Base-by-base conservation (phyloP, 1,284 basidiomycete species). In the Sanghuangporus weigelae region DNA sequence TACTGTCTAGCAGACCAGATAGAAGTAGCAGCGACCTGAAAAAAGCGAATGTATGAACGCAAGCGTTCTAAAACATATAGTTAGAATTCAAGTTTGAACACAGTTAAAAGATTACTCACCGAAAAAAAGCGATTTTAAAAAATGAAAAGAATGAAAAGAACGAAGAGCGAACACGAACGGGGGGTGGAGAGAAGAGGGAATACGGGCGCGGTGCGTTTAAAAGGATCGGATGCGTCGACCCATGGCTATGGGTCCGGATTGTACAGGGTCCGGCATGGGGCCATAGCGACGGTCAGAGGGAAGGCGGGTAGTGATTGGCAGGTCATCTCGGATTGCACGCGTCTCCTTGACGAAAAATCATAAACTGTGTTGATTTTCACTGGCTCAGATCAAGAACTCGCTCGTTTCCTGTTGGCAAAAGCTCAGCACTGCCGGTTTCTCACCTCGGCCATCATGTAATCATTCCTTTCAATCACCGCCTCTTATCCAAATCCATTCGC, bases 1-100 rank as follows among this genome's bases (percentile, higher is more conserved):
- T 71, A 81, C 82, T 84, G 83, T 79, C 83, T 84, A 75, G 83
- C 83, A 85, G 83, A 49, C 51, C 78, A 74, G 70, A 74, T 69
- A 67, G 71, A 67, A 65, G 69, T 69, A 71, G 71, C 71, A 69
- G 73, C 72, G 73, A 60, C 64, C 66, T 67, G 68, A 69, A 16
- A 59, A 58, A 63, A 57, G 73, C 71, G 73, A 63, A 63, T 66
- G 67, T 68, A 69, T 73, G 73, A 68, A 69, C 67, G 73, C 79
- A 78, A 79, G 79, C 77, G 75, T 76, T 75, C 76, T 79, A 64
- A n/a, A 46, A 19, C n/a, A 51, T 3, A 38, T 21, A 6, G 46
- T 44, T 8, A 57, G 36, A 35, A 26, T 36, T 50, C 38, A 60
- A 63, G 14, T 49, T 46, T 36, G 2, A 7, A 19, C 7, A n/a